Evolutionary conservation across 1,284 basidiomycete genomes (phyloP).

Genomic region (Cryptococcus sp.): DNA sequence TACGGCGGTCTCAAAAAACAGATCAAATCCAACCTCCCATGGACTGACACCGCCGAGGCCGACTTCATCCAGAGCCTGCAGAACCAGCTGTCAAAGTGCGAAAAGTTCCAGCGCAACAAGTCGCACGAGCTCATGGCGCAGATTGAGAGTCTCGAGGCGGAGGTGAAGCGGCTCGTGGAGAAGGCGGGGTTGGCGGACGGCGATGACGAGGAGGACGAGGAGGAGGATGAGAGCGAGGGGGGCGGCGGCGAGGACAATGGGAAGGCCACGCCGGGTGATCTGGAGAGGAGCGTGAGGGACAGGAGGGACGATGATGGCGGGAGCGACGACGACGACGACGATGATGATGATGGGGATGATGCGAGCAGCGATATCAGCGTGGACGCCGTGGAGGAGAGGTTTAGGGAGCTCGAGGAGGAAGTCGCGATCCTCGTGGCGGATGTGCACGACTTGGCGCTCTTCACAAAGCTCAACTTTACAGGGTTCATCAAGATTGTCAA

Average conservation of each 20-base stretch:
- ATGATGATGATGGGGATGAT: conserved; percentile 57
- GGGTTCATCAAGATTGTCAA: conserved; percentile 99
- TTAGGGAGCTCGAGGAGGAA: conserved; percentile 87
- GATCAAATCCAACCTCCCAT: conserved; percentile 63
- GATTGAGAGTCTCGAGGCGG: conserved; percentile 74
- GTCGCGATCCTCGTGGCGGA: conserved; percentile 95
- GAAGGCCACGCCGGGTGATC: conserved; percentile 27
- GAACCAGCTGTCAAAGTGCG: conserved; percentile 89
- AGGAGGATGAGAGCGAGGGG: conserved; percentile 6
- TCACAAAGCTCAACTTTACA: conserved; percentile 93
- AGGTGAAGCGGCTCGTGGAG: conserved; percentile 69
- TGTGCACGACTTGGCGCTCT: conserved; percentile 93
- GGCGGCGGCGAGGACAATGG: neutral
- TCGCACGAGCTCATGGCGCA: conserved; percentile 76
- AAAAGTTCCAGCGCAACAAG: conserved; percentile 91
- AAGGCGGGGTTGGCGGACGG: conserved; percentile 33
- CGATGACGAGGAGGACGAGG: conserved; percentile 41
- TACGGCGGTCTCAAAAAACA: conserved; percentile 85
- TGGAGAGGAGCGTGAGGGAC: conserved; percentile 42
- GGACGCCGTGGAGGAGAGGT: conserved; percentile 81
- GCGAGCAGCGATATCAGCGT: conserved; percentile 56
- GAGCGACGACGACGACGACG: conserved; percentile 61
- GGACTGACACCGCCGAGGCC: conserved; percentile 74
- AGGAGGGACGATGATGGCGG: conserved; percentile 58
- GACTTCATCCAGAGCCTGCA: conserved; percentile 77